Evolutionary conservation across 768 basidiomycete genomes (phyloP), one percentile per base, ranked within the genome.

Genomic region (Hortiboletus campestris): DNA sequence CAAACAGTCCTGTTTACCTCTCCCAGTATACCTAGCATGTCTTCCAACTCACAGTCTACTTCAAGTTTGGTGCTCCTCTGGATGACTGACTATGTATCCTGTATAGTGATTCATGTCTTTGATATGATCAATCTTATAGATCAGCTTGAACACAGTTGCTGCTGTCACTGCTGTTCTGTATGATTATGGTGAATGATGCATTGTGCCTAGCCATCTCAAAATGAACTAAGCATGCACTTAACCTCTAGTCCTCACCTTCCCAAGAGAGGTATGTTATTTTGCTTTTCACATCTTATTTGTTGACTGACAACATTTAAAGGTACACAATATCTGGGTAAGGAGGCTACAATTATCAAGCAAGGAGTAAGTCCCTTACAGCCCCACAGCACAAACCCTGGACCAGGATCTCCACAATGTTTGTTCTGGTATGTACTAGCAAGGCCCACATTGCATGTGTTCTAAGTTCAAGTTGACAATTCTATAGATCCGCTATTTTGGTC

Each of bases 271-370:
- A 36, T 20, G 10, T 17, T 9, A 16, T 14, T 12, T 45, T 3
- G 0, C 17, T 31, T 4, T 25, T 22, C 14, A 14, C 13, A 14
- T 32, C 4, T 4, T 28, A 12, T 17, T 14, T 44, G 12, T 32
- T 8, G n/a, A 5, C 16, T 32, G 10, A 45, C 2, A 16, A n/a
- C 12, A 14, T 42, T 50, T 8, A 2, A 11, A 55, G 55, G 25
- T 52, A 29, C 31, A 56, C 9, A 45, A 56, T 39, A 17, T 53
- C 6, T 56, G 50, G 49, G 49, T 52, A n/a, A 38, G 42, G 6
- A 34, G 34, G 7, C n/a, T 19, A 32, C 20, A 13, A 2, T 12
- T 13, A 11, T 46, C 16, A 6, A 32, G 22, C 5, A 10, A 19
- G 12, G 6, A 25, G 3, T 0, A 28, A 25, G 12, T 29, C 35